These are phyloP conservation scores for Dictyostelium purpureum DNA, from an alignment of 78 protist species.

Conservation along the genomic window DNA sequence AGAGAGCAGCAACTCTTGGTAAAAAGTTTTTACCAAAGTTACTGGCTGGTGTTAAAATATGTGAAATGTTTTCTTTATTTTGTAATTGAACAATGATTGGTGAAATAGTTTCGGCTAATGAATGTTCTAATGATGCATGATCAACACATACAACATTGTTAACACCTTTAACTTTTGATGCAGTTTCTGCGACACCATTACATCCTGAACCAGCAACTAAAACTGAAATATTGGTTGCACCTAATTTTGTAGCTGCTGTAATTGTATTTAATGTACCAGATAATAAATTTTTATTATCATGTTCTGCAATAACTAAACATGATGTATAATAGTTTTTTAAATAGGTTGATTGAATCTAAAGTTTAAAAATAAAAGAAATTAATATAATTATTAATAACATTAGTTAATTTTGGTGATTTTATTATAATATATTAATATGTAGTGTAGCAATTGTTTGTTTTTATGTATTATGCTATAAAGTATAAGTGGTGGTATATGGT, in stretches of 20 bases:
- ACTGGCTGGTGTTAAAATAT: conserved; percentile 89
- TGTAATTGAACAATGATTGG: conserved; percentile 61
- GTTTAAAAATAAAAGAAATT: too few species aligned
- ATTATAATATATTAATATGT: too few species aligned
- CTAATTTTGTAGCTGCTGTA: conserved; percentile 75
- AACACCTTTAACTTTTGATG: conserved; percentile 88
- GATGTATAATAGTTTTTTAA: conserved; percentile 3
- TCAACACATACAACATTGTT: conserved; percentile 73
- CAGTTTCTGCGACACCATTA: conserved; percentile 40
- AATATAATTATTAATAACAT: too few species aligned
- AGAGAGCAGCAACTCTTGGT: conserved; percentile 95
- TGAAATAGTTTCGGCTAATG: conserved; percentile 90
- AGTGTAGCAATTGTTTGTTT: too few species aligned
- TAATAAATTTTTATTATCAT: conserved; percentile 45
- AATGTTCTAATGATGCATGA: conserved; percentile 47
- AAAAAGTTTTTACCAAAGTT: conserved; percentile 90
- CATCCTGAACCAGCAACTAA: conserved; percentile 65
- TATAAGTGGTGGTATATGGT: too few species aligned
- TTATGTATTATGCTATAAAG: too few species aligned
- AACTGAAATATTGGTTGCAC: conserved; percentile 6
- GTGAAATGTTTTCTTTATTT: conserved; percentile 68
- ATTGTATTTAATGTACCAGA: conserved; percentile 61
- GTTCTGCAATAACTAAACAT: conserved; percentile 77
- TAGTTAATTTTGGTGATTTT: too few species aligned
- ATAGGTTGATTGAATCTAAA: too few species aligned